Conservation (phyloP, 2,329 filamentous ascomycete species). For the Aspergillus persii region DNA sequence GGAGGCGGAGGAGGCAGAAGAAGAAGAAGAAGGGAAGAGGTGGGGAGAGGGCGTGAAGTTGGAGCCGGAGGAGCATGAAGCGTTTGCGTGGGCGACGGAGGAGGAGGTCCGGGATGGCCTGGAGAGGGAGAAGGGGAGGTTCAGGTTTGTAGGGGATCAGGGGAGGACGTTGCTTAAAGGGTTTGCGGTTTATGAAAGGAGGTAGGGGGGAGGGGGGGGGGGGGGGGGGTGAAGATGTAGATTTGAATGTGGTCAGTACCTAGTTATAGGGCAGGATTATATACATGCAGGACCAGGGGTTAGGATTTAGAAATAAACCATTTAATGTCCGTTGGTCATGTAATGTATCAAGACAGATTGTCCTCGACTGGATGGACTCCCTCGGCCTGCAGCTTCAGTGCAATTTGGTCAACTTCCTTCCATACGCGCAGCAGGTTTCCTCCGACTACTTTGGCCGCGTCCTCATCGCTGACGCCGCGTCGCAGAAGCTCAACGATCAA, state of each 20-base stretch:
- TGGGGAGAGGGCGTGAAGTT: slow-evolving; percentile 28
- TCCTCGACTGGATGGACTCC: slow-evolving; percentile 51
- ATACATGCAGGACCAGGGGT: too few species aligned
- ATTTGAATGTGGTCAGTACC: neutral
- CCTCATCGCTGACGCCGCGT: slow-evolving; percentile 69
- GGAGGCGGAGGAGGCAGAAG: slow-evolving; percentile 10
- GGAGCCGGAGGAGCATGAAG: slow-evolving; percentile 36
- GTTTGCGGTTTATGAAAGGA: slow-evolving; percentile 13
- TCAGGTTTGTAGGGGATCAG: slow-evolving; percentile 21
- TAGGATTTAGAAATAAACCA: too few species aligned
- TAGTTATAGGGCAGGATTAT: neutral
- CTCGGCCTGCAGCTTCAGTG: slow-evolving; percentile 60
- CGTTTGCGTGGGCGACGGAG: slow-evolving; percentile 38
- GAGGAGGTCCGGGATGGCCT: slow-evolving; percentile 28
- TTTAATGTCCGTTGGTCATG: too few species aligned
- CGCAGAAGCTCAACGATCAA: slow-evolving; percentile 72
- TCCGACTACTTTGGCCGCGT: slow-evolving; percentile 73
- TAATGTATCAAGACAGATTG: slow-evolving; percentile 13
- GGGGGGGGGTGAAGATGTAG: neutral
- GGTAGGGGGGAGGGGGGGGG: too few species aligned
- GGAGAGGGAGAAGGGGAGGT: slow-evolving; percentile 12
- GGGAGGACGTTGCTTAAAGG: slow-evolving; percentile 23
- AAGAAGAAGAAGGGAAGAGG: neutral
- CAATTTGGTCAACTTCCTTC: slow-evolving; percentile 72
- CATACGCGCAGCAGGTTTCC: slow-evolving; percentile 82